Conservation (phyloP, 306 rosid species). For the Cicer cuneatum region DNA sequence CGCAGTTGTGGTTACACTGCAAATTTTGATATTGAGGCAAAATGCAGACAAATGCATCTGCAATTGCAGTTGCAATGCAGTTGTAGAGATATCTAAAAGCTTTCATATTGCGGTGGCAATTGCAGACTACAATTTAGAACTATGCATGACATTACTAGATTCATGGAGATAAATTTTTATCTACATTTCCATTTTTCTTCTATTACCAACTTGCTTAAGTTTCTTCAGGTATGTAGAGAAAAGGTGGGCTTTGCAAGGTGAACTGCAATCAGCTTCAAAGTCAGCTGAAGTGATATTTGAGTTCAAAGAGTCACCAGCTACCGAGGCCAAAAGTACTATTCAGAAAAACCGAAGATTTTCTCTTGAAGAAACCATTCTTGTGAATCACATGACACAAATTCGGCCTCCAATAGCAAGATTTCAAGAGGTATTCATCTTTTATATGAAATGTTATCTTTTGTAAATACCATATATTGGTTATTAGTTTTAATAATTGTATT, state of each 20-base stretch:
- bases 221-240: conserved; percentile 74
- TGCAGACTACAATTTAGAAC: neutral
- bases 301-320: conserved; percentile 40
- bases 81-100: neutral
- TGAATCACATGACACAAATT: conserved; percentile 46
- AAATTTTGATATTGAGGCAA: neutral
- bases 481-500: too few species aligned
- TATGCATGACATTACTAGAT: conserved; percentile 35
- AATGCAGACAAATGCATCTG: neutral
- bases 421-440: conserved; percentile 57
- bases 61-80: neutral
- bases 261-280: conserved; percentile 44
- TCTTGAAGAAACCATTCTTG: conserved; percentile 76
- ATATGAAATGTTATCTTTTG: neutral
- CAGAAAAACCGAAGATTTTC: conserved; percentile 68
- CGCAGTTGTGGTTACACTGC: neutral
- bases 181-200: conserved; percentile 33
- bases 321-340: conserved; percentile 40
- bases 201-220: conserved; percentile 42
- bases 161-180: conserved; percentile 30
- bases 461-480: too few species aligned
- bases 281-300: conserved; percentile 47
- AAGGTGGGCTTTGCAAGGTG: conserved; percentile 62
- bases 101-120: neutral
- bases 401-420: conserved; percentile 47